phyloP scores from a whole-genome alignment of 805 yeast species.

The Isabelozyma gotoi region DNA sequence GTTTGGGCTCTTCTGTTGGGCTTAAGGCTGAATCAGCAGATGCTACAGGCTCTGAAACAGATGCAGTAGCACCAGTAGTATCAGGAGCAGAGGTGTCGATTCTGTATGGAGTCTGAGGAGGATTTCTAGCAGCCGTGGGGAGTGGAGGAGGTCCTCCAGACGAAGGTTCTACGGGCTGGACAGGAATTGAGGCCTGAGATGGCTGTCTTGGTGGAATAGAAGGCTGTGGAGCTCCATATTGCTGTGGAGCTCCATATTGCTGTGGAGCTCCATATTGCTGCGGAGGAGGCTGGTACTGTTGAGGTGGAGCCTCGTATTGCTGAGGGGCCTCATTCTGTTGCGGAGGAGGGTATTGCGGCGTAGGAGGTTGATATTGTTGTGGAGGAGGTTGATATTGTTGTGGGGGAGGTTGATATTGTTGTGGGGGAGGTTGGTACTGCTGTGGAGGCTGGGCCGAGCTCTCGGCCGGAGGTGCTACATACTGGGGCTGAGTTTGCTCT shows the following conservation, averaged over 20 bases:
- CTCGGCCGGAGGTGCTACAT: conserved; percentile 2
- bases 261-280: conserved; percentile 8
- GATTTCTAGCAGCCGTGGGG: conserved; percentile 2
- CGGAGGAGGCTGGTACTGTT: conserved; percentile 7
- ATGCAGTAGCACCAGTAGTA: conserved; percentile 8
- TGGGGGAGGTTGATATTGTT: conserved; percentile 15
- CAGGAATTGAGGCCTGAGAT: not conserved
- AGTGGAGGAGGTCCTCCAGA: conserved; percentile 10
- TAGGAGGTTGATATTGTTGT: conserved; percentile 8
- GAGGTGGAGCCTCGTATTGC: conserved; percentile 16
- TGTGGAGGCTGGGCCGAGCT: conserved; percentile 4
- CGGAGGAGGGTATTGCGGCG: too few species aligned
- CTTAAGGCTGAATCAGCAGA: conserved; percentile 9
- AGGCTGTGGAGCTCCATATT: too few species aligned
- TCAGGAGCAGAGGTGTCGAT: not conserved
- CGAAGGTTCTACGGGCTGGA: not conserved
- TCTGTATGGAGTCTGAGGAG: not conserved
- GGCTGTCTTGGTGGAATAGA: not conserved
- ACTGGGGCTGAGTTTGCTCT: conserved; percentile 1
- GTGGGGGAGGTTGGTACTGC: conserved; percentile 5
- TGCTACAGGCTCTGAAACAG: not conserved
- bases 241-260: too few species aligned
- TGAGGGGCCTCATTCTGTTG: too few species aligned
- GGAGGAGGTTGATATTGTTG: conserved; percentile 8
- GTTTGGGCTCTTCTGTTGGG: not conserved